Evolutionary conservation across 2,329 filamentous ascomycete species (phyloP), one percentile per base, ranked within the genome.

Genomic region (Scorias spongiosa): DNA sequence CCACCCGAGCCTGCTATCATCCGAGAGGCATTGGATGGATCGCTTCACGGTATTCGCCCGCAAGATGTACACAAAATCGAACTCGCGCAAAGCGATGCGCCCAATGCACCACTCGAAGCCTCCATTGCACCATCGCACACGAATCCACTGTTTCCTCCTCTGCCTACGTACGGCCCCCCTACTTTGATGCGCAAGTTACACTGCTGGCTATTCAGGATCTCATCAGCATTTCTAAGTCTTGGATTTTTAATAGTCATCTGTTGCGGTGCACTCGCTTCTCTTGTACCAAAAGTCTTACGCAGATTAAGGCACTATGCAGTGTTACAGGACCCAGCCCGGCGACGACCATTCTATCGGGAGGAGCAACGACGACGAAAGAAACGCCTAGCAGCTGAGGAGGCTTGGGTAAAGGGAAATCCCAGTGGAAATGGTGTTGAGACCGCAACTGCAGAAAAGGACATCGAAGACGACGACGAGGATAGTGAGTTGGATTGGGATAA

Each of bases 141-240:
- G 2, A 80, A 88, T 51, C 82, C 84, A 2, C 66, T 93, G 5
- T 95, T 95, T 51, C 87, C 87, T 5, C 84, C 85, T 2, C 63
- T 94, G 8, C 87, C 87, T 0, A 67, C 85, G 1, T 94, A 93
- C 54, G 84, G 84, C 0, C 81, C 85, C 0, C 78, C 86, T 0
- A 80, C 81, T 1, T 42, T 74, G 0, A 46, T 80, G n/a, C 72
- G 78, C 40, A 69, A 76, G 29, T 29, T 86, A 1, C 80, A 88
- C 51, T 84, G 76, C 56, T 61, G 71, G 28, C 65, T 71, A 12
- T 82, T 91, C 47, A 73, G 80, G 9, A 50, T 74, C 1, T 73
- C 79, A 0, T 86, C 86, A 0, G 82, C 84, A 46, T 72, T 87
- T 32, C 67, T 94, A 1, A 93, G 86, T 34, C 67, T 93, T 1